Percentiles rank a stretch among this genome's conserved stretches.
Conservation (phyloP, 2,329 filamentous ascomycete species). For the Juglanconis juglandina region DNA sequence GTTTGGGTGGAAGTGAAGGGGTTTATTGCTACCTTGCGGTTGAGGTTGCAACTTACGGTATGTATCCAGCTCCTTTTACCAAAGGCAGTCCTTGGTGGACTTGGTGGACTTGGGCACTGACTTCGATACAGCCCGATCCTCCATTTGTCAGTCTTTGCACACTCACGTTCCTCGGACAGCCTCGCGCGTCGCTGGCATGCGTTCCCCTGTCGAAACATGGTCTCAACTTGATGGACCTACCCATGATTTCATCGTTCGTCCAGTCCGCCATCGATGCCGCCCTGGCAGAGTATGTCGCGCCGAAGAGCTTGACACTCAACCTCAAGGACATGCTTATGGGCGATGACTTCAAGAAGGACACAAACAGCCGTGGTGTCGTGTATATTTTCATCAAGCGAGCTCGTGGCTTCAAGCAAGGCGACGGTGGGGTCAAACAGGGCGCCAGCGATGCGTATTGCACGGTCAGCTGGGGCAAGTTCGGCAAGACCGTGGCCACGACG, state of each 20-base stretch:
- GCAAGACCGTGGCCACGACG: conserved; percentile 64
- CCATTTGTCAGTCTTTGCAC: conserved; percentile 76
- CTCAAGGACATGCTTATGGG: conserved; percentile 75
- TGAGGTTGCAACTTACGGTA: conserved; percentile 65
- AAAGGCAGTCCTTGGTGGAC: background rate
- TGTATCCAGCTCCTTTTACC: background rate
- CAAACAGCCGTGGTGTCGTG: conserved; percentile 59
- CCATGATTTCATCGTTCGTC: conserved; percentile 71
- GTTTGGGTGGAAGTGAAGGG: conserved; percentile 75
- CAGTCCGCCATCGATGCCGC: conserved; percentile 72
- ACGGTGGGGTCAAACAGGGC: conserved; percentile 59
- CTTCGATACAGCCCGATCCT: conserved; percentile 55
- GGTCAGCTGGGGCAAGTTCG: conserved; percentile 75
- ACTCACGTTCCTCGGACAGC: conserved; percentile 70
- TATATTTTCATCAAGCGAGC: conserved; percentile 65
- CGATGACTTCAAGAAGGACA: conserved; percentile 77
- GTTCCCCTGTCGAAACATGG: conserved; percentile 66
- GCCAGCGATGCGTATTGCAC: conserved; percentile 69
- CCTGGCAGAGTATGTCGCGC: conserved; percentile 71
- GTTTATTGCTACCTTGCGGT: conserved; percentile 65
- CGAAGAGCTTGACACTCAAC: conserved; percentile 70
- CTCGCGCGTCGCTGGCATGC: conserved; percentile 68
- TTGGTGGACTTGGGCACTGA: background rate
- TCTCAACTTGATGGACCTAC: conserved; percentile 72
- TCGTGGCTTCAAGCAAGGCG: conserved; percentile 68